Percentiles rank a stretch among this genome's conserved stretches.
Conservation (phyloP, 768 basidiomycete genomes). For the Baorangia bicolor region DNA sequence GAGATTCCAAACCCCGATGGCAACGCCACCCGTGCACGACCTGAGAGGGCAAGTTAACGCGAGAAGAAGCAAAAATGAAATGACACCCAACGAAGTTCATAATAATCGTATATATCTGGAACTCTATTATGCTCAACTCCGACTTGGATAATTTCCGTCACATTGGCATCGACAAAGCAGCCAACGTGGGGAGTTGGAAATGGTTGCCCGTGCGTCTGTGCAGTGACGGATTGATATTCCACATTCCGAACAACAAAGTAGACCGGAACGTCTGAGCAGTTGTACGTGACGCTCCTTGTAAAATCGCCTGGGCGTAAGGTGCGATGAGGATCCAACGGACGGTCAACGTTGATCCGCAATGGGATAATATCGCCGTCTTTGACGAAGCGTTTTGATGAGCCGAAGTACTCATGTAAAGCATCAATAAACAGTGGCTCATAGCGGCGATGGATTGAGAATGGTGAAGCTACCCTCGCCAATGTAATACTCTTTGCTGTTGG, state of each 20-base stretch:
- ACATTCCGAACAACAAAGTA: slow-evolving; percentile 81
- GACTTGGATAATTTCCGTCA: slow-evolving; percentile 76
- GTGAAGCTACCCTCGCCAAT: slow-evolving; percentile 78
- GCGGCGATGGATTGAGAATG: slow-evolving; percentile 59
- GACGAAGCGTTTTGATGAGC: slow-evolving; percentile 50
- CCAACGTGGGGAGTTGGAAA: slow-evolving; percentile 71
- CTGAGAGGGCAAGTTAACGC: slow-evolving; percentile 20
- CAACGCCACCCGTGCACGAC: slow-evolving; percentile 2
- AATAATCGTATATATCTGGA: slow-evolving; percentile 50
- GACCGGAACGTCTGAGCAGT: slow-evolving; percentile 45
- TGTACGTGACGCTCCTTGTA: not conserved
- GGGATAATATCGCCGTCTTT: slow-evolving; percentile 75
- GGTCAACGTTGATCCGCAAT: slow-evolving; percentile 58
- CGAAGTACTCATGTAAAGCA: slow-evolving; percentile 65
- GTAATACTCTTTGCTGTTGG: slow-evolving; percentile 71
- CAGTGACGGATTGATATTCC: slow-evolving; percentile 56
- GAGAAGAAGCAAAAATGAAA: not conserved
- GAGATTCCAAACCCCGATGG: slow-evolving; percentile 33
- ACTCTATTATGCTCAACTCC: slow-evolving; percentile 71
- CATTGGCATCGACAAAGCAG: slow-evolving; percentile 73
- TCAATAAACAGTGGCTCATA: slow-evolving; percentile 63
- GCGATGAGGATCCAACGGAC: slow-evolving; percentile 22
- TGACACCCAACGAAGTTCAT: slow-evolving; percentile 46
- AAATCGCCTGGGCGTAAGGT: slow-evolving; percentile 7
- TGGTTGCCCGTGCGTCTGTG: slow-evolving; percentile 43